Evolutionary conservation across 148 eudicot genomes (phyloP), one percentile per base, ranked within the genome.

Genomic region (Polygonum maritimum): DNA sequence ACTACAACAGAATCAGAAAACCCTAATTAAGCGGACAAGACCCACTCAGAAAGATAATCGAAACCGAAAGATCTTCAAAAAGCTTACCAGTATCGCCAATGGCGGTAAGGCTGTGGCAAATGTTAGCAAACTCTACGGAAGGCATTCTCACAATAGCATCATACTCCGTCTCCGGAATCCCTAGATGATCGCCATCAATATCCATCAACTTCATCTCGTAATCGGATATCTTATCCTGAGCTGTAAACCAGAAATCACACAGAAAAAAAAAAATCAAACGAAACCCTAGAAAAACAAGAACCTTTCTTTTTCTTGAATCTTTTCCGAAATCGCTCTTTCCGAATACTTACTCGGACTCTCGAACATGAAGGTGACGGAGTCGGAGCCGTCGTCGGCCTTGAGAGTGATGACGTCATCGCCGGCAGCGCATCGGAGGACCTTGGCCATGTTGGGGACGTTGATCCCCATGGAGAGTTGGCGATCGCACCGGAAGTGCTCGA

Each of bases 181-280:
- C 91, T 35, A 88, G 85, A 73, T 86, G 91, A 76, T 89, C 91
- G 40, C 93, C 88, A 75, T 89, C 91, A 49, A 89, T 89, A 76
- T 89, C 93, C 91, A 89, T 88, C 73, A 88, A 82, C 76, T 89
- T 89, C 93, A 89, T 89, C 85, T 88, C 91, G 73, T 87, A 83
- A 44, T 87, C 93, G 2, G 93, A 76, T 76, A 89, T 88, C 89
- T 85, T 89, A 73, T 89, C 89, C 77, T 89, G 93, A 79, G 82
- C 93, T 90, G 39, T 77, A 13, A 4, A 8, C 3, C 70, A 65
- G 26, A 84, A 36, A 57, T 31, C 57, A 78, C 49, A 38, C 54
- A 51, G 45, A 7, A 7, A 7, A 7, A 7, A 7, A 39, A 41
- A 71, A 71, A 62, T 33, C 36, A 41, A 48, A 79, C 35, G 72